phyloP scores from a whole-genome alignment of 495 filamentous ascomycete genomes.

The Friedmanniomyces simplex region DNA sequence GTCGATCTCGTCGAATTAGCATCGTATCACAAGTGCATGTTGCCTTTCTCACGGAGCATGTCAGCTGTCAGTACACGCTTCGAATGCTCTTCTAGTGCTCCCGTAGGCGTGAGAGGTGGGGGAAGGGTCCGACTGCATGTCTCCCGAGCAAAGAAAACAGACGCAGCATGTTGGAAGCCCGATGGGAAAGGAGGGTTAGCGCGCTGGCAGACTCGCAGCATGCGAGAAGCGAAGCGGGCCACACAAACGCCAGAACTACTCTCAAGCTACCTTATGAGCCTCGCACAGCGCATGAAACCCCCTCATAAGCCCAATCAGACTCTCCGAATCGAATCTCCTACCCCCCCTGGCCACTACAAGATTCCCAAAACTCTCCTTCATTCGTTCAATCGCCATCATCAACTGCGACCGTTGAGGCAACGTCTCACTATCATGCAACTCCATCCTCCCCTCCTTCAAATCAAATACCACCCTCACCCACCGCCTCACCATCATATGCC shows the following conservation, averaged over 20 bases:
- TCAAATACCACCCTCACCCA: slow-evolving; percentile 8
- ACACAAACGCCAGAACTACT: background rate
- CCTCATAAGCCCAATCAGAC: background rate
- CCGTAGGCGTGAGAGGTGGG: too few relatives aligned
- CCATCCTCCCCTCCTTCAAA: slow-evolving; percentile 1
- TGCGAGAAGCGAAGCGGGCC: too few relatives aligned
- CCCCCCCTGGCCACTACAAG: background rate
- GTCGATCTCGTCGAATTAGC: too few relatives aligned
- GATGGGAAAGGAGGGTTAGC: too few relatives aligned
- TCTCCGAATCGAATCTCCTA: background rate
- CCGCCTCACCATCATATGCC: background rate
- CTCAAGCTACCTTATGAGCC: background rate
- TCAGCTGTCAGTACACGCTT: too few relatives aligned
- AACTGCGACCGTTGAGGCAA: background rate
- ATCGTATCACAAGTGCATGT: too few relatives aligned
- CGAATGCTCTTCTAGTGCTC: too few relatives aligned
- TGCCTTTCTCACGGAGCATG: too few relatives aligned
- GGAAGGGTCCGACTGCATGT: too few relatives aligned
- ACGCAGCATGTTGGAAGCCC: too few relatives aligned
- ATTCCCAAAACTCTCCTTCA: background rate
- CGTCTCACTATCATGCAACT: background rate
- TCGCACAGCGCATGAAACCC: slow-evolving; percentile 7
- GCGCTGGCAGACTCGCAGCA: too few relatives aligned
- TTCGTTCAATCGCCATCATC: background rate
- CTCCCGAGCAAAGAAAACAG: too few relatives aligned